Percentiles rank a stretch among this genome's conserved stretches.
These are phyloP conservation scores for Trypanosoma grayi DNA, from an alignment of 208 protist species.

Conservation along the genomic window DNA sequence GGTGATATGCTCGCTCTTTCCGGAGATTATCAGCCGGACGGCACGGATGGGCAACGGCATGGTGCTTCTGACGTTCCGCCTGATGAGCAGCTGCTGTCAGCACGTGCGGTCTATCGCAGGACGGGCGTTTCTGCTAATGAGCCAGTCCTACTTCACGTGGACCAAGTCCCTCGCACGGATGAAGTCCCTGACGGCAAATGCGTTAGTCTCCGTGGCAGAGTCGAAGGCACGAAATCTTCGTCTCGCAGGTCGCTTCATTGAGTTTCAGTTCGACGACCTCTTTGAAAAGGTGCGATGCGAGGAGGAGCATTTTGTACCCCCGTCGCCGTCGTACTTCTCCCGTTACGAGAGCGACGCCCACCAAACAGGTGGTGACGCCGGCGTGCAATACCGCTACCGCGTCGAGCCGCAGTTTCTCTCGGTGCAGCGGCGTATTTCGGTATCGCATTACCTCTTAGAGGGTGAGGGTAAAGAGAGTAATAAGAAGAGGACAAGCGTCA, in stretches of 20 bases:
- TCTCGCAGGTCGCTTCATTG: constrained; percentile 78
- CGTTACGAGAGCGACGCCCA: constrained; percentile 69
- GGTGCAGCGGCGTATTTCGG: constrained; percentile 51
- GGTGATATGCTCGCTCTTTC: constrained; percentile 69
- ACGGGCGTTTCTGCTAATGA: constrained; percentile 73
- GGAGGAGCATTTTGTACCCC: constrained; percentile 44
- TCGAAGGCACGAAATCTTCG: constrained; percentile 71
- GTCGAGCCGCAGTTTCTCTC: constrained; percentile 54
- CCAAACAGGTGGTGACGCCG: constrained; percentile 46
- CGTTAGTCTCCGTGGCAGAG: constrained; percentile 81
- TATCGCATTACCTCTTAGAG: constrained; percentile 62
- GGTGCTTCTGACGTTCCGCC: constrained; percentile 73
- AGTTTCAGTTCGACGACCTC: constrained; percentile 80
- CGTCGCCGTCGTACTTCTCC: constrained; percentile 35
- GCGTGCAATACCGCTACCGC: constrained; percentile 46
- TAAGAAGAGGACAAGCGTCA: not conserved
- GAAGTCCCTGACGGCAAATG: constrained; percentile 71
- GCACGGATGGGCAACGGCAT: constrained; percentile 73
- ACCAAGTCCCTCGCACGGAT: constrained; percentile 74
- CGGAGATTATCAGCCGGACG: constrained; percentile 77
- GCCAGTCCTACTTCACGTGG: constrained; percentile 73
- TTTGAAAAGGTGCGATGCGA: constrained; percentile 56
- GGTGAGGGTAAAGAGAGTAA: constrained; percentile 10
- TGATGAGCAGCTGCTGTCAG: constrained; percentile 87
- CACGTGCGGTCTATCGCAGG: constrained; percentile 64